Evolutionary conservation across 73 alveolate species (phyloP).

Genomic region (Paramecium sonneborni): DNA sequence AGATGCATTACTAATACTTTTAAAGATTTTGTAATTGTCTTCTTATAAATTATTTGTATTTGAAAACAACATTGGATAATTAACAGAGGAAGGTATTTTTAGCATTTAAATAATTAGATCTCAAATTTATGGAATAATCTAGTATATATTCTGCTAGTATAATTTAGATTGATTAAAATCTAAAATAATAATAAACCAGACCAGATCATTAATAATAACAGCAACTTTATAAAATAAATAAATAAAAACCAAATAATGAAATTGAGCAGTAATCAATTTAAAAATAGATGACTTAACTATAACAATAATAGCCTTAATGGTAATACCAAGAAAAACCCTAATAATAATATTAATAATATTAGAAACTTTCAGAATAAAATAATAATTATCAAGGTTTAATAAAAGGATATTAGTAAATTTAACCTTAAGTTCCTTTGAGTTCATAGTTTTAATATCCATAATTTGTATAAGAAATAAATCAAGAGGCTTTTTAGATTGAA

Average conservation of each 20-base stretch:
- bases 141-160: not conserved
- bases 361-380: not conserved
- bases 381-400: not conserved
- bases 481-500: not conserved
- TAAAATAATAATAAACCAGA: not conserved
- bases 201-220: not conserved
- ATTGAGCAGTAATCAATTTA: not conserved
- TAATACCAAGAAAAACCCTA: not conserved
- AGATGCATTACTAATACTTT: not conserved
- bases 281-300: not conserved
- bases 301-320: not conserved
- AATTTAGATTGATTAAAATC: not conserved
- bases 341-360: not conserved
- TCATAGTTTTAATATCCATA: not conserved
- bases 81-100: not conserved
- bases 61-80: not conserved
- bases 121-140: constrained; percentile 28
- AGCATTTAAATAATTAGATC: constrained; percentile 19
- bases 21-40: constrained; percentile 6
- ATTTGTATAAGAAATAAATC: not conserved
- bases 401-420: not conserved
- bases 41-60: not conserved
- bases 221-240: not conserved
- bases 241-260: not conserved
- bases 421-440: not conserved